These are phyloP conservation scores for Boletus eberwhitei DNA, from an alignment of 768 basidiomycete genomes.

Conservation along the genomic window DNA sequence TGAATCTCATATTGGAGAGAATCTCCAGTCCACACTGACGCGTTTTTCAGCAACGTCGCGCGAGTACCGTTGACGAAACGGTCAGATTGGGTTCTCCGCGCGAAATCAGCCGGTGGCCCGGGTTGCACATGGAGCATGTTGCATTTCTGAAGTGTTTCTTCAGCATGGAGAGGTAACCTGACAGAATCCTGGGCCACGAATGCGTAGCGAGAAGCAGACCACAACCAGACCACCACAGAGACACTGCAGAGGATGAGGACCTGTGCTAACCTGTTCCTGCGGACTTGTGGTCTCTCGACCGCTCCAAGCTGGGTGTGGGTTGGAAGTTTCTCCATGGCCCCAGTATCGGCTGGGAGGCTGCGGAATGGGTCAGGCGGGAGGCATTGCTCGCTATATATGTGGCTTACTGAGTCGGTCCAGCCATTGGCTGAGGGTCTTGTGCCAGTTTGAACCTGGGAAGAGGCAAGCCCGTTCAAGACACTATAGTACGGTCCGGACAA, in stretches of 20 bases:
- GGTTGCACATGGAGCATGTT: conserved; percentile 33
- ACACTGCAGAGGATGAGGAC: conserved; percentile 19
- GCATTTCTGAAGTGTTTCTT: conserved; percentile 34
- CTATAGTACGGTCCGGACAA: too few species aligned
- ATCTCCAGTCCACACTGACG: conserved; percentile 52
- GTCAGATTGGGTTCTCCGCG: conserved; percentile 35
- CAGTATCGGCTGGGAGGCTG: background rate
- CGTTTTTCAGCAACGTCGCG: conserved; percentile 43
- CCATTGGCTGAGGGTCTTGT: background rate
- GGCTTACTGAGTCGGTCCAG: background rate
- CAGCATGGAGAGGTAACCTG: conserved; percentile 28
- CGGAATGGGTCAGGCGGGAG: background rate
- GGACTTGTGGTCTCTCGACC: conserved; percentile 11
- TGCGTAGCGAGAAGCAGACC: conserved; percentile 16
- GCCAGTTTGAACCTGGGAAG: background rate
- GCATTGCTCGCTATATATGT: background rate
- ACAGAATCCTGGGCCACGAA: conserved; percentile 9
- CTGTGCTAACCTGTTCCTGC: conserved; percentile 12
- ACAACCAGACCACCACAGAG: conserved; percentile 16
- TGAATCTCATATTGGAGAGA: conserved; percentile 34
- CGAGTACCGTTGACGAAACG: conserved; percentile 37
- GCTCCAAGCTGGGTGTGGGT: conserved; percentile 4
- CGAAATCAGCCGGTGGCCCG: conserved; percentile 36
- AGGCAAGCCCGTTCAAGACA: too few species aligned
- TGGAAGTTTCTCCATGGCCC: conserved; percentile 30